Base-by-base conservation (phyloP, 2,329 filamentous ascomycete species). In the Aquanectria penicillioides region DNA sequence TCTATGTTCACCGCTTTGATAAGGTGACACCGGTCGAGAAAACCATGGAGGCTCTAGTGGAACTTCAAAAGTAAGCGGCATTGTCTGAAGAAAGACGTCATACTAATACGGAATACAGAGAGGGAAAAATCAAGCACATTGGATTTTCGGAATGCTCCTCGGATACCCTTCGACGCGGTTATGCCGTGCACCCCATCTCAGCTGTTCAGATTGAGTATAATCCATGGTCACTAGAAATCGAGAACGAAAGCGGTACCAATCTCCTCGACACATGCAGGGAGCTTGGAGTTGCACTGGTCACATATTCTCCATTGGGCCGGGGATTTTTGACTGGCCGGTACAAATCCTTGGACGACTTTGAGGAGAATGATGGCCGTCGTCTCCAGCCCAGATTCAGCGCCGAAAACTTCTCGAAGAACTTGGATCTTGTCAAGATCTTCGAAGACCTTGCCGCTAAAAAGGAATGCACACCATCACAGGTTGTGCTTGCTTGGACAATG, bases 401-500 rank as follows among this genome's bases (percentile, higher is more conserved):
- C 5, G 56, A 60, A 8, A 81, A 38, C 64, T 55, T 59, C 15
- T 69, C 73, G 6, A 82, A 83, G 69, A 89, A 88, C 61, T 57
- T 86, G 11, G 75, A 78, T 61, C 70, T 88, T 1, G 80, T 86
- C 3, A 79, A 83, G 26, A 70, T 70, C 13, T 78, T 89, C 47
- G 71, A 74, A 7, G 74, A 68, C 5, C 65, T 88, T 5, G 85
- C 85, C 0, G 73, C 78, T 29, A 76, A 74, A 59, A 88, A 89
- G 73, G 79, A 64, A 1, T 78, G 77, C 46, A 86, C 86, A 0
- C 62, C 83, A 0, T 78, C 77, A 2, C 82, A 90, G 68, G 68
- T 90, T 22, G 81, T 84, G 1, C 75, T 89, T 25, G 86, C 86
- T 0, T 89, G 86, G 86, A 64, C 89, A 55, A 66, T 88, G 65